These are phyloP conservation scores for Grigorovia humatica DNA, from an alignment of 805 yeast genomes.

Conservation along the genomic window DNA sequence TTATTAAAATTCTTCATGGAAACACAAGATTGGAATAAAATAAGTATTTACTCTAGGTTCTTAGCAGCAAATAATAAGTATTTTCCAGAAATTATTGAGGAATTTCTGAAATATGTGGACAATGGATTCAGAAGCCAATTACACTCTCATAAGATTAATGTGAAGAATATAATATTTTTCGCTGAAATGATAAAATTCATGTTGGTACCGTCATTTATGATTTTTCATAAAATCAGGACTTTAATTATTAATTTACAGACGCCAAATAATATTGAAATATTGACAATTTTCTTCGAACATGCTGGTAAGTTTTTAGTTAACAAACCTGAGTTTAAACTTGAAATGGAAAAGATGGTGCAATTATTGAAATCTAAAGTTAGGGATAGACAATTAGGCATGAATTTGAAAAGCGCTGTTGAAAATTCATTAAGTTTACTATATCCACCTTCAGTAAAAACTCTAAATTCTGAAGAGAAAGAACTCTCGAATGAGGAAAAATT, in stretches of 20 bases:
- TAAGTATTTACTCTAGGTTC: slow-evolving; percentile 52
- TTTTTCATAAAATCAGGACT: slow-evolving; percentile 62
- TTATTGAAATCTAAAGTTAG: slow-evolving; percentile 42
- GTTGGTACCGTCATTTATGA: slow-evolving; percentile 56
- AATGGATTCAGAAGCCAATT: slow-evolving; percentile 51
- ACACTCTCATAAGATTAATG: slow-evolving; percentile 41
- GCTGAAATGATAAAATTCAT: slow-evolving; percentile 70
- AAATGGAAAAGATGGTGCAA: slow-evolving; percentile 55
- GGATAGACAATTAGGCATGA: slow-evolving; percentile 39
- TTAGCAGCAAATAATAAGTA: slow-evolving; percentile 46
- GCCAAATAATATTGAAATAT: slow-evolving; percentile 54
- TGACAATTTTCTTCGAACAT: slow-evolving; percentile 61
- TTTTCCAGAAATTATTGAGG: slow-evolving; percentile 42
- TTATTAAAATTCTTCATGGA: slow-evolving; percentile 46
- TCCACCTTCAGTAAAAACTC: slow-evolving; percentile 40
- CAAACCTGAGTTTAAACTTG: slow-evolving; percentile 43
- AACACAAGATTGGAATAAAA: slow-evolving; percentile 35
- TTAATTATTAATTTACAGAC: slow-evolving; percentile 43
- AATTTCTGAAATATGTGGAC: slow-evolving; percentile 46
- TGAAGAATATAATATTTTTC: slow-evolving; percentile 51
- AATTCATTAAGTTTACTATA: slow-evolving; percentile 44
- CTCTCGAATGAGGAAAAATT: slow-evolving; percentile 38
- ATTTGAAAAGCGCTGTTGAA: slow-evolving; percentile 49
- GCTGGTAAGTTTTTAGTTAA: slow-evolving; percentile 58
- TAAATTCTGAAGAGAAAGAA: slow-evolving; percentile 20